A percentile compares a stretch with the other conserved stretches of the same genome.
These are phyloP conservation scores for Podosphaera aphanis DNA, from an alignment of 2,329 filamentous ascomycete species.

Conservation along the genomic window DNA sequence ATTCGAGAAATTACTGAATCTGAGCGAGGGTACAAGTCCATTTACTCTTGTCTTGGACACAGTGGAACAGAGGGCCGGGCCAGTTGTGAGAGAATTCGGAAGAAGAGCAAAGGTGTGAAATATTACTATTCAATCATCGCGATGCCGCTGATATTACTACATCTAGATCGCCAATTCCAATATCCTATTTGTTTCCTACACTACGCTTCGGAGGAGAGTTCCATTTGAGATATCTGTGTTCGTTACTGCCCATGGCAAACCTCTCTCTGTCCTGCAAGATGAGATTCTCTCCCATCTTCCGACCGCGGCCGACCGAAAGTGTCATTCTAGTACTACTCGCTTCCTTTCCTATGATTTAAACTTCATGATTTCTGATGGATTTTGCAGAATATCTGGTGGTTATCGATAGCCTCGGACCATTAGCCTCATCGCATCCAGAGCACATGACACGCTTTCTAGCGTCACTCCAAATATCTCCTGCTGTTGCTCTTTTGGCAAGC, in stretches of 20 bases:
- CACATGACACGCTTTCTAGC: conserved; percentile 46
- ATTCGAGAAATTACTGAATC: conserved; percentile 58
- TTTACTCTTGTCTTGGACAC: conserved; percentile 71
- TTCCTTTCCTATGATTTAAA: background rate
- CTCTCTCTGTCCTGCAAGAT: conserved; percentile 28
- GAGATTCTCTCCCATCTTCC: conserved; percentile 31
- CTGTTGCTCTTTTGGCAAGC: conserved; percentile 48
- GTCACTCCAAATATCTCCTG: conserved; percentile 38
- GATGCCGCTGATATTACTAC: background rate
- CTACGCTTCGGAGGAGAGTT: conserved; percentile 33
- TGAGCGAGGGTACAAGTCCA: conserved; percentile 60
- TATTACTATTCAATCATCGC: background rate
- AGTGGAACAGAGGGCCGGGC: conserved; percentile 55
- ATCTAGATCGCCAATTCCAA: conserved; percentile 37
- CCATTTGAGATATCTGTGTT: conserved; percentile 43
- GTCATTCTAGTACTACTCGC: conserved; percentile 16
- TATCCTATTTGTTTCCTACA: conserved; percentile 56
- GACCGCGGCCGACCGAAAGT: conserved; percentile 3
- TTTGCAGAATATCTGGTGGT: conserved; percentile 47
- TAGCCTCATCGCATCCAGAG: conserved; percentile 29
- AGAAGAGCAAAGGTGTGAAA: conserved; percentile 38
- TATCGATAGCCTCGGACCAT: conserved; percentile 54
- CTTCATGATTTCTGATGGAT: background rate
- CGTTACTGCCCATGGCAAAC: conserved; percentile 37
- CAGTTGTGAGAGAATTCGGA: conserved; percentile 50